Conservation (phyloP, 345 rosid genomes). For the Cardiospermum halicacabum region DNA sequence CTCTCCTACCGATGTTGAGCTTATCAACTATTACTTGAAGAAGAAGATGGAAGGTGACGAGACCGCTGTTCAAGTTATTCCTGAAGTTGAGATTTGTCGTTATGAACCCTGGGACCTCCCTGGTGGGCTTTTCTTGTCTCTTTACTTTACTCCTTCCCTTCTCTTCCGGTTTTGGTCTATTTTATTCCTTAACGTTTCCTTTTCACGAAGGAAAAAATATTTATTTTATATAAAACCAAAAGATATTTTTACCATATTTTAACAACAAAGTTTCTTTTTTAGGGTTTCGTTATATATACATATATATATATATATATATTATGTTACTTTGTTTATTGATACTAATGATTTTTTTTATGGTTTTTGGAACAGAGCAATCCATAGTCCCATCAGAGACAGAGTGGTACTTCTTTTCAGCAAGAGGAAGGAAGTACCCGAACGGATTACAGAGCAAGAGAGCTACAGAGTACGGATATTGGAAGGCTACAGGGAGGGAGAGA, state of each 20-base stretch:
- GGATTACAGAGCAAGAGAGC: conserved; percentile 83
- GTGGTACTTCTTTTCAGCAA: conserved; percentile 86
- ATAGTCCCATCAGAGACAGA: conserved; percentile 62
- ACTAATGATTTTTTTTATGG: too few relatives aligned
- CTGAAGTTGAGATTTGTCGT: conserved; percentile 68
- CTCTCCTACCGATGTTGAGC: conserved; percentile 78
- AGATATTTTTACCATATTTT: too few relatives aligned
- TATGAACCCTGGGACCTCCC: conserved; percentile 94
- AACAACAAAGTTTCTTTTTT: too few relatives aligned
- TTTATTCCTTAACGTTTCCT: too few relatives aligned
- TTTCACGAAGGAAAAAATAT: too few relatives aligned
- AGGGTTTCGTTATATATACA: too few relatives aligned
- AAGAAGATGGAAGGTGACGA: conserved; percentile 76
- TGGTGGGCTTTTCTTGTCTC: conserved; percentile 32
- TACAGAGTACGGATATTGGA: conserved; percentile 83
- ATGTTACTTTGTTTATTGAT: too few relatives aligned
- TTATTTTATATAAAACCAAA: too few relatives aligned
- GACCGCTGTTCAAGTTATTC: conserved; percentile 59
- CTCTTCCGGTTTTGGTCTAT: too few relatives aligned
- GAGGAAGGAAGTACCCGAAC: conserved; percentile 84
- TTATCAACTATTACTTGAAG: conserved; percentile 68
- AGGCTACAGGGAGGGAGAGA: conserved; percentile 89
- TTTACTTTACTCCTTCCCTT: background rate
- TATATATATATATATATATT: too few relatives aligned
- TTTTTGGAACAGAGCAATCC: conserved; percentile 66